phyloP scores from a whole-genome alignment of 176 grass and related monocot species.

The Paspalum notatum region DNA sequence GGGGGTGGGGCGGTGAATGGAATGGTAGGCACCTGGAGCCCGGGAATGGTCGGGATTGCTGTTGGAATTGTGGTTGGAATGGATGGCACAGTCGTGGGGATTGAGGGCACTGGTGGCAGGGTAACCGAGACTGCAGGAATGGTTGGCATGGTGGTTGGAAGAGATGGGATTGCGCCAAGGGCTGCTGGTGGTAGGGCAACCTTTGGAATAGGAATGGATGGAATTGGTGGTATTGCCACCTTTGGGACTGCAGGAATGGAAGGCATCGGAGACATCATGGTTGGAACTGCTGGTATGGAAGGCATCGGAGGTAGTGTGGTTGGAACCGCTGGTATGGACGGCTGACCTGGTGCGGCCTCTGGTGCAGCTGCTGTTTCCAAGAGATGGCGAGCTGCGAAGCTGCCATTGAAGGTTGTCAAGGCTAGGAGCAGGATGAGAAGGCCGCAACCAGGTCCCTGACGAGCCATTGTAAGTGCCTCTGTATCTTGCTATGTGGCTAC shows the following conservation, averaged over 20 bases:
- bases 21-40: constrained; percentile 57
- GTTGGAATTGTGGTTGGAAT: constrained; percentile 54
- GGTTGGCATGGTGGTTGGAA: constrained; percentile 48
- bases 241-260: constrained; percentile 61
- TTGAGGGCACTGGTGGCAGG: constrained; percentile 58
- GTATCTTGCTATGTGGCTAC: background rate
- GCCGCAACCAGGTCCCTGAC: constrained; percentile 17
- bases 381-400: constrained; percentile 57
- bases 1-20: constrained; percentile 59
- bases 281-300: constrained; percentile 57
- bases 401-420: constrained; percentile 52
- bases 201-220: constrained; percentile 59
- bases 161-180: constrained; percentile 46
- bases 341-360: constrained; percentile 47
- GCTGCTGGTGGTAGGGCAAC: constrained; percentile 43
- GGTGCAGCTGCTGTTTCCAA: constrained; percentile 64
- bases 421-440: constrained; percentile 58
- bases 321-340: constrained; percentile 54
- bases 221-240: constrained; percentile 43
- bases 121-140: constrained; percentile 48
- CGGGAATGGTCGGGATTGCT: constrained; percentile 59
- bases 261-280: constrained; percentile 56
- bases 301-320: constrained; percentile 48
- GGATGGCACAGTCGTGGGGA: constrained; percentile 50
- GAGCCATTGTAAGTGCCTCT: constrained; percentile 53